Base-by-base conservation (phyloP, 225 moss, liverwort and hornwort species). In the Polytrichum commune region DNA sequence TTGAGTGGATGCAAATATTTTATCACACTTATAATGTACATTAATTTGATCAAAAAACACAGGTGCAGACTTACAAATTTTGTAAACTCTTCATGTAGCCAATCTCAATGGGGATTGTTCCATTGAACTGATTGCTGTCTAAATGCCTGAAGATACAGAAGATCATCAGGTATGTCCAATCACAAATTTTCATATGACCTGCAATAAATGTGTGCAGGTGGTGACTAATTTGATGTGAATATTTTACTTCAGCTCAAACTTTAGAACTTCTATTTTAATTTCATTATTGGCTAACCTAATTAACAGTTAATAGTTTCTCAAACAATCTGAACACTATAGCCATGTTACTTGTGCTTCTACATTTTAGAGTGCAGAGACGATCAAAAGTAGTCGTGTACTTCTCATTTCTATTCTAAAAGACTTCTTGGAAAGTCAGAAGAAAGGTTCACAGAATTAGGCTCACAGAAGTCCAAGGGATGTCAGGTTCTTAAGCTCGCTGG, bases 61-160 rank as follows among this genome's bases (percentile, higher is more conserved):
- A 33, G 33, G 58, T 5, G 19, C 0, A 60, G 20, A 55, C 73
- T 73, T 68, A 78, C 78, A 78, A 20, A 27, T 64, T 54, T 53
- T 66, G 54, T 20, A 78, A 57, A 24, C 67, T 62, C 20, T 29
- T 60, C 32, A 78, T 63, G 68, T 25, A 62, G 68, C 78, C 73
- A 46, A 78, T 64, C 63, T 73, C 78, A 7, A 38, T 18, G 54
- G 78, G 78, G 54, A 78, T 78, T 63, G 27, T 18, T 64, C 73
- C 78, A 64, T 28, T 73, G 27, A 78, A 55, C 30, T 73, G 68
- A 46, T 78, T 78, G 20, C 73, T 69, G 29, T 78, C 78, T 64
- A 78, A 73, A 69, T 73, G 72, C 22, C 78, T 78, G 78, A 27
- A 29, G 63, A 29, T 30, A 18, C 3, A 69, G 13, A 28, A 20